These are phyloP conservation scores for Cutaneotrichosporon cavernicola DNA, from an alignment of 1,284 basidiomycete genomes.

Conservation along the genomic window DNA sequence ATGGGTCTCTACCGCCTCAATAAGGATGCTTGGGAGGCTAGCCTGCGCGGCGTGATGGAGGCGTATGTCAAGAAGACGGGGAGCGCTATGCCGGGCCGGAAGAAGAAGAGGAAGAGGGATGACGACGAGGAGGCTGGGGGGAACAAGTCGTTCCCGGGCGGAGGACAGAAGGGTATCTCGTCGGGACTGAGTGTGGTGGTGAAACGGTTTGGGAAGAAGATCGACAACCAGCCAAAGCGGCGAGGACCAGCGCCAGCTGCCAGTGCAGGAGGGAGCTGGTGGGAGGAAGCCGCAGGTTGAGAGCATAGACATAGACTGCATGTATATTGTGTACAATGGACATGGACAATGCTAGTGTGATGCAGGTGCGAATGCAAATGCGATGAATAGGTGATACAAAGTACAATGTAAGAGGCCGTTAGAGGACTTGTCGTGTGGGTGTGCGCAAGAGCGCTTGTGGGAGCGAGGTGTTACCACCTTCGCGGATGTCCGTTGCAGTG, in stretches of 20 bases:
- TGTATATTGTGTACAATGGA: conserved; percentile 7
- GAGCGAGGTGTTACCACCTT: neutral
- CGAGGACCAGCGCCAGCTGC: conserved; percentile 14
- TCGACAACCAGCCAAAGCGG: conserved; percentile 24
- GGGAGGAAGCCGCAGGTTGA: conserved; percentile 22
- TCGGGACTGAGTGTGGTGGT: conserved; percentile 69
- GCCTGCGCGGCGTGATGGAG: conserved; percentile 46
- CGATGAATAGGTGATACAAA: conserved; percentile 4
- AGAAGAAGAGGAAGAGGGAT: conserved; percentile 33
- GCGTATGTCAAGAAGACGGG: conserved; percentile 42
- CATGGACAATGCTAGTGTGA: neutral
- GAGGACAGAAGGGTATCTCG: conserved; percentile 66
- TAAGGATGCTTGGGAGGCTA: conserved; percentile 76
- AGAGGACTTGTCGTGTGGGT: neutral
- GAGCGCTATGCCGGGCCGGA: conserved; percentile 36
- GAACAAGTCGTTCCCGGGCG: conserved; percentile 55
- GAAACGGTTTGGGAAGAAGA: conserved; percentile 39
- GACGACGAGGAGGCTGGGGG: conserved; percentile 35
- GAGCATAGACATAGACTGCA: conserved; percentile 1
- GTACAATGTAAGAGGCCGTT: neutral
- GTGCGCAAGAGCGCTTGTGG: neutral
- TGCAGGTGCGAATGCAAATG: neutral
- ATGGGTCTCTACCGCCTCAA: conserved; percentile 93
- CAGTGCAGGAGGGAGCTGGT: conserved; percentile 17
- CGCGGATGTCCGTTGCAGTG: neutral